phyloP scores from a whole-genome alignment of 2,329 filamentous ascomycete genomes.

The Trichoderma guizhouense region DNA sequence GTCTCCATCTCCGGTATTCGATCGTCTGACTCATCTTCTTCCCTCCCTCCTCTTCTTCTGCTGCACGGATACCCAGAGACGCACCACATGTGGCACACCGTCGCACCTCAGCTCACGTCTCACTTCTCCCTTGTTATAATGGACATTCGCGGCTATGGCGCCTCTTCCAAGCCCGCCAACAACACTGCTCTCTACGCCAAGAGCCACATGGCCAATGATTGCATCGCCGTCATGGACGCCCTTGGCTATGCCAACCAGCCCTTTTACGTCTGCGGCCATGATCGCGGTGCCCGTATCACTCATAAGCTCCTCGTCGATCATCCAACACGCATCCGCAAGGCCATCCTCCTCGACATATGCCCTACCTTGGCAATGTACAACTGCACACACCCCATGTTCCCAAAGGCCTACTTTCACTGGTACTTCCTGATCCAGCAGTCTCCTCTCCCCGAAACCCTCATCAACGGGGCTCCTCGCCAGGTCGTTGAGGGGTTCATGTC shows the following conservation, averaged over 20 bases:
- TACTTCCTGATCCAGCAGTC: constrained; percentile 53
- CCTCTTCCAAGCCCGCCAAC: constrained; percentile 43
- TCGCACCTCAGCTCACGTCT: constrained; percentile 38
- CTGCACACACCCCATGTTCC: constrained; percentile 40
- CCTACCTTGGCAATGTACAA: constrained; percentile 54
- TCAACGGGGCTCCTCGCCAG: constrained; percentile 35
- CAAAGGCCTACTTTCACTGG: constrained; percentile 56
- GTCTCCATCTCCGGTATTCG: constrained; percentile 10
- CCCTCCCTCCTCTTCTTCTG: constrained; percentile 43
- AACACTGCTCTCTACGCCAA: constrained; percentile 41
- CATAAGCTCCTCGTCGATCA: constrained; percentile 53
- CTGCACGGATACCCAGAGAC: constrained; percentile 54
- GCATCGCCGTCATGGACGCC: constrained; percentile 42
- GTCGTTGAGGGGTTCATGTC: constrained; percentile 43
- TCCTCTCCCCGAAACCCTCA: constrained; percentile 50
- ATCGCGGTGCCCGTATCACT: constrained; percentile 53
- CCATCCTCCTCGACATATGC: constrained; percentile 51
- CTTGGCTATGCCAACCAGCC: constrained; percentile 33
- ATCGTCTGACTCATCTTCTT: constrained; percentile 7
- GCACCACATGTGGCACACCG: constrained; percentile 49
- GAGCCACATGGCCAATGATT: constrained; percentile 48
- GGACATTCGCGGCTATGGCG: constrained; percentile 52
- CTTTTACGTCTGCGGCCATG: constrained; percentile 53
- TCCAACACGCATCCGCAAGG: constrained; percentile 37
- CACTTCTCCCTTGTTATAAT: constrained; percentile 43